A percentile compares a stretch with the other conserved stretches of the same genome.
Conservation (phyloP, 2,329 filamentous ascomycete species). For the Aspergillus sclerotialis region DNA sequence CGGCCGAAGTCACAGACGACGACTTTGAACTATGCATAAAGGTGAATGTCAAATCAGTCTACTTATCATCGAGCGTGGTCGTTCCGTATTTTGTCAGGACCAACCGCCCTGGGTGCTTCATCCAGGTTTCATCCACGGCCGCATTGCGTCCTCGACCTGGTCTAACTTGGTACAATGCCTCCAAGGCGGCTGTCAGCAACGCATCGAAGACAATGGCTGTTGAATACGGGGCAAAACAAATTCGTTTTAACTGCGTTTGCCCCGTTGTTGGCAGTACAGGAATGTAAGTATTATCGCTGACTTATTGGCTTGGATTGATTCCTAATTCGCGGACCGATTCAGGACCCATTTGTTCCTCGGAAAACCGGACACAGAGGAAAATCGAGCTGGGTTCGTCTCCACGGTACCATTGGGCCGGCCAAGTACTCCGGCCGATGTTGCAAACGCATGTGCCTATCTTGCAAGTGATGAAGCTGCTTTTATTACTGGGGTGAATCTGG, state of each 20-base stretch:
- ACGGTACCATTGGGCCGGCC: constrained; percentile 31
- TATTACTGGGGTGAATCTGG: constrained; percentile 60
- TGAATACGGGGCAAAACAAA: constrained; percentile 16
- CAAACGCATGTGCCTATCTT: constrained; percentile 60
- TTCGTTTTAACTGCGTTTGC: constrained; percentile 20
- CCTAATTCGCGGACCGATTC: constrained; percentile 56
- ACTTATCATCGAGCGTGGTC: constrained; percentile 24
- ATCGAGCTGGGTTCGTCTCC: constrained; percentile 28
- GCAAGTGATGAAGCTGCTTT: constrained; percentile 63
- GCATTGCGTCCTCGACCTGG: constrained; percentile 32
- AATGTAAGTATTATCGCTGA: constrained; percentile 9
- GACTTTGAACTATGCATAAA: constrained; percentile 35
- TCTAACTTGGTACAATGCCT: constrained; percentile 37
- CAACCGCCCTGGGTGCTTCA: constrained; percentile 27
- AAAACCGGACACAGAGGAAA: constrained; percentile 31
- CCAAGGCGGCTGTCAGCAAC: constrained; percentile 35
- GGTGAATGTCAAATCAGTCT: constrained; percentile 37
- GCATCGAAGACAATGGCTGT: constrained; percentile 20
- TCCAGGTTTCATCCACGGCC: constrained; percentile 35
- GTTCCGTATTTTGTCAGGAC: constrained; percentile 30
- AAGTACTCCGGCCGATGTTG: constrained; percentile 49
- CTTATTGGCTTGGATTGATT: not conserved
- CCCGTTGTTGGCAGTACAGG: constrained; percentile 17
- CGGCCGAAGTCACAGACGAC: constrained; percentile 29
- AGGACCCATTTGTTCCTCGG: constrained; percentile 53